Evolutionary conservation across 805 yeast genomes (phyloP).

Genomic region (Myxozyma mucilagina): DNA sequence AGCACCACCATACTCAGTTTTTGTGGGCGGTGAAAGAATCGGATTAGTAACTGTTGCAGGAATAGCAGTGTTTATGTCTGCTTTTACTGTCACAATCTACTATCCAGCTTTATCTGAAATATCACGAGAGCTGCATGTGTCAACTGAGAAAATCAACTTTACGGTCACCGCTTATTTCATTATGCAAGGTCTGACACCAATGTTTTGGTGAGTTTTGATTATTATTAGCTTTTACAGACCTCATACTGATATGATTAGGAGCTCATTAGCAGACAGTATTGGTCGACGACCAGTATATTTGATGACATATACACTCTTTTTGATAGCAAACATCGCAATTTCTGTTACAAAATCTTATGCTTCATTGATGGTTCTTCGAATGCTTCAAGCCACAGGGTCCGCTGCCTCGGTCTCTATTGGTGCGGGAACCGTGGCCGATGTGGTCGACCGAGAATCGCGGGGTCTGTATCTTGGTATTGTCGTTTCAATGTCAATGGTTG

Average conservation of each 20-base stretch:
- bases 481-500: constrained; percentile 64
- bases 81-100: constrained; percentile 73
- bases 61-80: constrained; percentile 62
- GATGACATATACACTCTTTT: constrained; percentile 54
- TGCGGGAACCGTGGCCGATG: constrained; percentile 73
- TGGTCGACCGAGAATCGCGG: constrained; percentile 62
- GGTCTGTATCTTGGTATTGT: constrained; percentile 70
- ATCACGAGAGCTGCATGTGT: constrained; percentile 53
- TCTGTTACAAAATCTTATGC: constrained; percentile 57
- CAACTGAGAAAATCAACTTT: constrained; percentile 61
- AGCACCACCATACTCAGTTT: not conserved
- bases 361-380: constrained; percentile 62
- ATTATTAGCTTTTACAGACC: not conserved
- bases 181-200: constrained; percentile 76
- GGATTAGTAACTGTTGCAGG: constrained; percentile 35
- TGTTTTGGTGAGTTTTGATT: constrained; percentile 46
- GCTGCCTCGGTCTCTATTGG: constrained; percentile 73
- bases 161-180: constrained; percentile 74
- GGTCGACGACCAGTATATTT: constrained; percentile 74
- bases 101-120: constrained; percentile 73
- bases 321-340: constrained; percentile 64
- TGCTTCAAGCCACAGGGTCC: constrained; percentile 75
- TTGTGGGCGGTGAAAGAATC: not conserved
- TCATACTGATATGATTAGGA: constrained; percentile 31
- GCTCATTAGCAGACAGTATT: constrained; percentile 63